Base-by-base conservation (phyloP, 352 stramenopile genomes). In the Thraustochytrium sp. region DNA sequence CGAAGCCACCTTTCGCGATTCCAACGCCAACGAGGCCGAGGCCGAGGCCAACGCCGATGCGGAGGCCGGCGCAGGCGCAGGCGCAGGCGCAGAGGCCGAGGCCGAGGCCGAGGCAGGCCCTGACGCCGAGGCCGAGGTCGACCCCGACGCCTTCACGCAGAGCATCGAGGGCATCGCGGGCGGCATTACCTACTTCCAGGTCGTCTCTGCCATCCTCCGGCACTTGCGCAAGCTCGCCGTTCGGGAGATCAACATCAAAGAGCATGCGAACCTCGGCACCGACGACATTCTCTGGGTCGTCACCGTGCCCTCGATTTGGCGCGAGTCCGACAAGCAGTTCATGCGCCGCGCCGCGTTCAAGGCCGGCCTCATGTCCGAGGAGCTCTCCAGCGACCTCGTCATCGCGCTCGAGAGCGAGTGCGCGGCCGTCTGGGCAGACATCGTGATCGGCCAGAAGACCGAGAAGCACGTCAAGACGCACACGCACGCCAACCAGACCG, bases 261-360 rank as follows among this genome's bases (percentile, higher is more conserved):
- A 42, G 59, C 11, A 29, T 21, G 37, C 59, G 31, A 75, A 4
- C 18, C 36, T 84, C 3, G 3, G 9, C 0, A 13, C 46, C 8
- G n/a, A 26, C 2, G 75, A 84, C 21, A 44, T 55, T 63, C 75
- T 84, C 18, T 84, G 75, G 75, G 75, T 84, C 0, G 16, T 84
- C 16, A 84, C 75, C 1, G 75, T 84, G n/a, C 75, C 75, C 8
- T 62, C 36, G 18, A 83, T 84, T 2, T 84, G 75, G 75, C 55
- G 61, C 55, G 75, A 84, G 61, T 73, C 55, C 2, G 75, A 84
- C 61, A 84, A 84, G 38, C 75, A 84, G 38, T 84, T 84, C 42
- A 84, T 84, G 54, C 55, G 75, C 8, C 75, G 61, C 29, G 34
- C 23, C 49, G 75, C 75, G 23, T 23, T 21, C 44, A 31, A 29